phyloP scores from a whole-genome alignment of 2,329 filamentous ascomycete genomes.

The Chalaropsis thielavioides region DNA sequence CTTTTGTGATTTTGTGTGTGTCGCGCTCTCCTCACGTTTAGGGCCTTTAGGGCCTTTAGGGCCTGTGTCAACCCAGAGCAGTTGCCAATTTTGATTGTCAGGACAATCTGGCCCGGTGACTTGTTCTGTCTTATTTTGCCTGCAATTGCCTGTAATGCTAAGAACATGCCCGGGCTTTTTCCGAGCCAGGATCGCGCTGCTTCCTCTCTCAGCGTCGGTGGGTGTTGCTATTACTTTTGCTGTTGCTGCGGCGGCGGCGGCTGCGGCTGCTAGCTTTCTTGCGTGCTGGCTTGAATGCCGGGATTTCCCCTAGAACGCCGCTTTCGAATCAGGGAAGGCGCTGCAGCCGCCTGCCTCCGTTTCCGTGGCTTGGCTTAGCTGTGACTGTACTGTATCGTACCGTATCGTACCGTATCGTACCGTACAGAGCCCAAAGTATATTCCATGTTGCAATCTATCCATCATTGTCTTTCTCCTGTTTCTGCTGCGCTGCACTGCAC shows the following conservation, averaged over 20 bases:
- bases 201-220: neutral
- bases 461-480: too few relatives aligned
- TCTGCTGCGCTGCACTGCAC: too few relatives aligned
- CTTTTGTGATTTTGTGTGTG: too few relatives aligned
- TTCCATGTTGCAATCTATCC: neutral
- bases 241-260: too few relatives aligned
- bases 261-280: too few relatives aligned
- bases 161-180: neutral
- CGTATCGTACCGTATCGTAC: neutral
- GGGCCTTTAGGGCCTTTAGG: too few relatives aligned
- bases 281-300: neutral
- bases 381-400: neutral
- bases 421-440: neutral
- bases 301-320: neutral
- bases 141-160: too few relatives aligned
- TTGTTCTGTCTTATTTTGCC: neutral
- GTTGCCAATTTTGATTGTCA: too few relatives aligned
- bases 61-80: too few relatives aligned
- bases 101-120: neutral
- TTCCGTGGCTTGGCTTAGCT: neutral
- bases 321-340: neutral
- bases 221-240: neutral
- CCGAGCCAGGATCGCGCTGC: neutral
- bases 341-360: neutral
- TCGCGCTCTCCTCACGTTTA: too few relatives aligned